These are phyloP conservation scores for Pseudotsuga menziesii DNA, from an alignment of 75 land plant genomes.

Conservation along the genomic window DNA sequence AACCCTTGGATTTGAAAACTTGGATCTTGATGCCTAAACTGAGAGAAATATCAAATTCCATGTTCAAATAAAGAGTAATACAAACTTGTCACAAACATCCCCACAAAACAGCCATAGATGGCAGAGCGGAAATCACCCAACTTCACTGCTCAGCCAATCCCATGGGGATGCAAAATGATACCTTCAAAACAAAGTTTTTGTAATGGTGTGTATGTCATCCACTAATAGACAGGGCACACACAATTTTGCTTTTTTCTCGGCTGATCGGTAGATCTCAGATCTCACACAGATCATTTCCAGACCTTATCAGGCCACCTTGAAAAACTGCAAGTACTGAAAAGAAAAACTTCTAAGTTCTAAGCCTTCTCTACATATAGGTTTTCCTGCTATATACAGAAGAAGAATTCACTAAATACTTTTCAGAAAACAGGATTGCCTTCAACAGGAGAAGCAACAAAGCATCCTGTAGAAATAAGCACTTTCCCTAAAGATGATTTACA, in stretches of 20 bases:
- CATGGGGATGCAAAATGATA: not conserved
- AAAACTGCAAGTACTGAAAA: not conserved
- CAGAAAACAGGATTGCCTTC: not conserved
- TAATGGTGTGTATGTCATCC: not conserved
- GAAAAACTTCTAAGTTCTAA: not conserved
- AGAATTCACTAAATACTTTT: not conserved
- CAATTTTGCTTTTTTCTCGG: not conserved
- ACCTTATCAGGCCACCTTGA: not conserved
- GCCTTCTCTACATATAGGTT: not conserved
- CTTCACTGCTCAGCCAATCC: slow-evolving; percentile 12
- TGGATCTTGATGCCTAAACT: too few relatives aligned
- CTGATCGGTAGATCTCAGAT: slow-evolving; percentile 1
- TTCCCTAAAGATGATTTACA: not conserved
- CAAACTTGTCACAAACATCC: not conserved
- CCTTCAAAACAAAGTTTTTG: not conserved
- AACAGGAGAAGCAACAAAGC: not conserved
- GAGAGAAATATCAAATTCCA: too few relatives aligned
- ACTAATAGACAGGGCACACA: not conserved
- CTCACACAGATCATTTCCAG: not conserved
- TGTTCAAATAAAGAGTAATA: not conserved
- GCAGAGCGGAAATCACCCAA: slow-evolving; percentile 12
- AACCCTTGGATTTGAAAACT: too few relatives aligned
- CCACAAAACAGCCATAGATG: not conserved
- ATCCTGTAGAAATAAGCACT: not conserved
- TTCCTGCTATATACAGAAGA: slow-evolving; percentile 13